Evolutionary conservation across 2,329 filamentous ascomycete genomes (phyloP).

Genomic region (Teratosphaeria viscida): DNA sequence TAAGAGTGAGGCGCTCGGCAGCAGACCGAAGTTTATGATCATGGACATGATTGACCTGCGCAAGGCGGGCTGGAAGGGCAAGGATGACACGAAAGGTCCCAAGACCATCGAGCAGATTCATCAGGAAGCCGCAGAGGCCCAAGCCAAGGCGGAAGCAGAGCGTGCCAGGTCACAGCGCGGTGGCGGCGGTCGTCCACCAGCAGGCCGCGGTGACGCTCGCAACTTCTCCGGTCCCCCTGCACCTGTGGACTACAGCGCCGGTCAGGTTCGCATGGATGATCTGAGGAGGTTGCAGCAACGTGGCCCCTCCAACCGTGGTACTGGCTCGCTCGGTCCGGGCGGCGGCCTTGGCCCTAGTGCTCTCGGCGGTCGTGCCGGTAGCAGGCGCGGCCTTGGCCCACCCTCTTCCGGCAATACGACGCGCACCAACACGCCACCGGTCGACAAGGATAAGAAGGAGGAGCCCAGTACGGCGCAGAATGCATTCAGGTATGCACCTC

Average conservation of each 20-base stretch:
- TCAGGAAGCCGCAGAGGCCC: constrained; percentile 66
- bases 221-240: constrained; percentile 62
- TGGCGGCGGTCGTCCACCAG: constrained; percentile 59
- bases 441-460: constrained; percentile 48
- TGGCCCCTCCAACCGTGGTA: constrained; percentile 48
- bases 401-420: constrained; percentile 67
- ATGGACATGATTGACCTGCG: constrained; percentile 88
- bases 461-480: constrained; percentile 64
- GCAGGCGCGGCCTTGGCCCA: constrained; percentile 42
- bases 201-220: constrained; percentile 78
- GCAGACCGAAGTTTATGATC: constrained; percentile 90
- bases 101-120: constrained; percentile 94
- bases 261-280: constrained; percentile 85
- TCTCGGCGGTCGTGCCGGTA: constrained; percentile 77
- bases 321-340: constrained; percentile 50
- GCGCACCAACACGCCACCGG: constrained; percentile 76
- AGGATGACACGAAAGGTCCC: constrained; percentile 92
- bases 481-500: constrained; percentile 74
- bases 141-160: constrained; percentile 68
- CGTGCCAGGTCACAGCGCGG: constrained; percentile 45
- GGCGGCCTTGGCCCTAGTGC: constrained; percentile 41
- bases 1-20: constrained; percentile 62
- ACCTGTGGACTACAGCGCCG: constrained; percentile 59
- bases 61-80: constrained; percentile 66
- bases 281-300: constrained; percentile 68